A percentile compares a stretch with the other conserved stretches of the same genome.
phyloP scores from a whole-genome alignment of 2,329 filamentous ascomycete species.

The Phaeoacremonium minimum region DNA sequence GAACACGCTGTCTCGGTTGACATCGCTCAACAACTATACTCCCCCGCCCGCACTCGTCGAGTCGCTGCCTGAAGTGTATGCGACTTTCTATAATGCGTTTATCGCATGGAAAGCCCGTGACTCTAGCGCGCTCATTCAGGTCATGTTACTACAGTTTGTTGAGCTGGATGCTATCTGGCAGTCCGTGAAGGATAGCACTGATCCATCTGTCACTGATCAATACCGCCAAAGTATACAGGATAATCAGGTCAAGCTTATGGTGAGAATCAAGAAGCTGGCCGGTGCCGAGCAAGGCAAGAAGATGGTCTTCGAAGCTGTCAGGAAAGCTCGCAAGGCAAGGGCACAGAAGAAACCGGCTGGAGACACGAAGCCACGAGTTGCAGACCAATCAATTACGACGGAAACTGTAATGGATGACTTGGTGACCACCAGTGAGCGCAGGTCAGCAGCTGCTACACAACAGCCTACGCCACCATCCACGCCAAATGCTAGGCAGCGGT shows the following conservation, averaged over 20 bases:
- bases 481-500: slow-evolving; percentile 33
- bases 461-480: slow-evolving; percentile 51
- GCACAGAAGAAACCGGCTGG: slow-evolving; percentile 62
- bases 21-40: slow-evolving; percentile 61
- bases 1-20: slow-evolving; percentile 63
- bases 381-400: slow-evolving; percentile 36
- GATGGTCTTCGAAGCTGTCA: slow-evolving; percentile 70
- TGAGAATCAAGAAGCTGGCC: slow-evolving; percentile 73
- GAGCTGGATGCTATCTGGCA: slow-evolving; percentile 81
- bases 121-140: slow-evolving; percentile 71
- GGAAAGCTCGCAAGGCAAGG: slow-evolving; percentile 62
- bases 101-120: slow-evolving; percentile 82
- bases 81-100: slow-evolving; percentile 73
- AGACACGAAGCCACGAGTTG: slow-evolving; percentile 67
- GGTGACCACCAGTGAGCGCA: slow-evolving; percentile 29
- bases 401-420: slow-evolving; percentile 33
- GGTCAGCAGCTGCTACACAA: slow-evolving; percentile 36
- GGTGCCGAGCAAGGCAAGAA: slow-evolving; percentile 67
- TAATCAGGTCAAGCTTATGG: slow-evolving; percentile 75
- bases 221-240: slow-evolving; percentile 77
- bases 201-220: slow-evolving; percentile 68
- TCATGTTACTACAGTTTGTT: slow-evolving; percentile 83
- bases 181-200: slow-evolving; percentile 73
- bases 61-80: slow-evolving; percentile 64
- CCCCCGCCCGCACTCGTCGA: slow-evolving; percentile 59